A percentile compares a stretch with the other conserved stretches of the same genome.
Evolutionary conservation across 106 monocot species (phyloP).

Genomic region (Xerophyta viscosa): DNA sequence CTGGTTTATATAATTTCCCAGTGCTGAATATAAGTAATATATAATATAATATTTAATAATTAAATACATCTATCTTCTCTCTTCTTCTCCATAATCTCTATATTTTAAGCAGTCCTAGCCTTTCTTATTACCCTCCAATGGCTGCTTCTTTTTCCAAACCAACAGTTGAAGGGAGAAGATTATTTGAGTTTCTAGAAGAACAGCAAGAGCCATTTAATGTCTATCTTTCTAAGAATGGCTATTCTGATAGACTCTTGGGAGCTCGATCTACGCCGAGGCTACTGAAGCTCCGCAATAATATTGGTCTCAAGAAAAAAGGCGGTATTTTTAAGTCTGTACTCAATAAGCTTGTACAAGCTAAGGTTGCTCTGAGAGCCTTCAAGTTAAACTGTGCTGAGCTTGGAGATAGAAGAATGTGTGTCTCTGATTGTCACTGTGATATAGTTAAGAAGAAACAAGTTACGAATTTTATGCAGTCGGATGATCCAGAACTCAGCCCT

Average conservation of each 20-base stretch:
- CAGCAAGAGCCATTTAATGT: constrained; percentile 80
- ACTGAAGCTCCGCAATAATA: constrained; percentile 8
- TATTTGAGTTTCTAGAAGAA: constrained; percentile 66
- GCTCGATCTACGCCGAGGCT: constrained; percentile 4
- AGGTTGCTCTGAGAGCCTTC: constrained; percentile 10
- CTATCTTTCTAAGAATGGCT: constrained; percentile 33
- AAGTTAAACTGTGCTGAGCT: background rate
- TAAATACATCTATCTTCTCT: no score
- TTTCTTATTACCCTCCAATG: no score
- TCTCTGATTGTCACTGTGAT: constrained; percentile 5
- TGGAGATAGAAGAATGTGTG: background rate
- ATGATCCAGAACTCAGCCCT: constrained; percentile 25
- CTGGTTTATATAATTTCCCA: no score
- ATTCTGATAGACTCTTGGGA: constrained; percentile 8
- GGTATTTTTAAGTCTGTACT: constrained; percentile 10
- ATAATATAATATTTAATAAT: no score
- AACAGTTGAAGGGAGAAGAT: constrained; percentile 24
- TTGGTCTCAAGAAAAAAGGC: constrained; percentile 17
- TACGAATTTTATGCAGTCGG: background rate
- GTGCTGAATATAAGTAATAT: no score
- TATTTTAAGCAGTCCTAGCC: no score
- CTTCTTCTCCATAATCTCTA: no score
- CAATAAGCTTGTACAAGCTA: constrained; percentile 10
- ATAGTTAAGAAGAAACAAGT: background rate
- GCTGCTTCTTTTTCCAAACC: constrained; percentile 20